These are phyloP conservation scores for Musa itinerans DNA, from an alignment of 176 grass and related monocot species.

Conservation along the genomic window DNA sequence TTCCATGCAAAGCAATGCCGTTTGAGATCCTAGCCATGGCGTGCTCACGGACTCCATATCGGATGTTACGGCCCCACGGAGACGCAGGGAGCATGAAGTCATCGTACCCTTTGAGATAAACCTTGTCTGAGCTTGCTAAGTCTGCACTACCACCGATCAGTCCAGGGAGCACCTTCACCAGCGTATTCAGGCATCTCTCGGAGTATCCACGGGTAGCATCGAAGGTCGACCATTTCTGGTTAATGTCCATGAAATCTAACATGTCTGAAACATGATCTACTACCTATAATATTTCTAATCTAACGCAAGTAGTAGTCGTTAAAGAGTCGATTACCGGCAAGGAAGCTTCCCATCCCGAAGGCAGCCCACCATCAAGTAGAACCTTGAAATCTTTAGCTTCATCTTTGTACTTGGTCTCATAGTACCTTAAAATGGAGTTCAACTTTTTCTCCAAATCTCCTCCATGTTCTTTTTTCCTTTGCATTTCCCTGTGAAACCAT, in stretches of 20 bases:
- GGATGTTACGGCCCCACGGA: not conserved
- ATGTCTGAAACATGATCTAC: not conserved
- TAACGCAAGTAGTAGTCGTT: not conserved
- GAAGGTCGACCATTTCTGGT: slow-evolving; percentile 7
- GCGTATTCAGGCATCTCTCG: slow-evolving; percentile 5
- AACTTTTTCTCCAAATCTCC: not conserved
- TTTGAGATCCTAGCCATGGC: slow-evolving; percentile 13
- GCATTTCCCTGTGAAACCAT: not conserved
- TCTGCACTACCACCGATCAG: slow-evolving; percentile 5
- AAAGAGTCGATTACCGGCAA: not conserved
- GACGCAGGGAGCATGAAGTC: not conserved
- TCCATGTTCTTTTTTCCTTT: slow-evolving; percentile 2
- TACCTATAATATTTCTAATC: not conserved
- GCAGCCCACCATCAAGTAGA: slow-evolving; percentile 1
- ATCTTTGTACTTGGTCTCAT: not conserved
- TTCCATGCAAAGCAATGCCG: slow-evolving; percentile 13
- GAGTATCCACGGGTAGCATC: slow-evolving; percentile 13
- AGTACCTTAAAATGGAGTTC: slow-evolving; percentile 1
- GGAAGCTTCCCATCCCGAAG: not conserved
- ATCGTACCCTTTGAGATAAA: slow-evolving; percentile 3
- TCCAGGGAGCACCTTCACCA: slow-evolving; percentile 6
- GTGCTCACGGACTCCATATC: slow-evolving; percentile 12
- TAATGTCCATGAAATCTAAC: not conserved
- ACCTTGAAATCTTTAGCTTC: slow-evolving; percentile 1
- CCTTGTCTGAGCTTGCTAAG: slow-evolving; percentile 12